Base-by-base conservation (phyloP, 2,329 filamentous ascomycete species). In the Beauveria scarabaeidicola region DNA sequence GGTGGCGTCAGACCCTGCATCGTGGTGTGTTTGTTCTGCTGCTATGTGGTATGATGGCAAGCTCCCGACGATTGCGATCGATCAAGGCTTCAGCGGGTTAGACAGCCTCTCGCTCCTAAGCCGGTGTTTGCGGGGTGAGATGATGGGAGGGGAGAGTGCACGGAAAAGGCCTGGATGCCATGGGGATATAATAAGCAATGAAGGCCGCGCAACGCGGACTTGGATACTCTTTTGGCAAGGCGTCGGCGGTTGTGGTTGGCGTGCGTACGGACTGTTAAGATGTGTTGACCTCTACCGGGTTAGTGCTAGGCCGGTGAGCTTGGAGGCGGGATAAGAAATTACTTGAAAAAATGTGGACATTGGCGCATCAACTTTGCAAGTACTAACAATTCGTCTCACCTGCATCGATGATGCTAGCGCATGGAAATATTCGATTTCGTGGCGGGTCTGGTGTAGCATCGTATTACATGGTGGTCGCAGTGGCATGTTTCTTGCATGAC, bases 1-100 rank as follows among this genome's bases (percentile, higher is more conserved):
- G 60, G 60, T 15, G 60, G 60, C 25, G 60, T 61, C 17, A 59
- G 55, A 36, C 51, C 52, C 58, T 61, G 64, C 63, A 40, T 67
- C 64, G 63, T 59, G 64, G 61, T 56, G 58, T 58, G 46, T 58
- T 53, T 10, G 17, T 43, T 41, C 36, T 29, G 40, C 61, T 64
- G 66, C 60, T 57, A 54, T 51, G 23, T 38, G 36, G 41, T 55
- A n/a, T 17, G 43, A 29, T 46, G 29, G 25, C 25, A 46, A 55
- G 27, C 11, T 29, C 25, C 52, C 23, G 46, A 47, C 29, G 23
- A 29, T 41, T 47, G 62, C 52, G 61, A 59, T 64, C 59, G 43
- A 48, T 38, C 19, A 29, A n/a, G 43, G 19, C 21, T 40, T 47
- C 53, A 44, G 29, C 53, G 54, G 54, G 54, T 50, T 50, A 57